Evolutionary conservation across 257 asterid species (phyloP).

Genomic region (Lycium barbarum): DNA sequence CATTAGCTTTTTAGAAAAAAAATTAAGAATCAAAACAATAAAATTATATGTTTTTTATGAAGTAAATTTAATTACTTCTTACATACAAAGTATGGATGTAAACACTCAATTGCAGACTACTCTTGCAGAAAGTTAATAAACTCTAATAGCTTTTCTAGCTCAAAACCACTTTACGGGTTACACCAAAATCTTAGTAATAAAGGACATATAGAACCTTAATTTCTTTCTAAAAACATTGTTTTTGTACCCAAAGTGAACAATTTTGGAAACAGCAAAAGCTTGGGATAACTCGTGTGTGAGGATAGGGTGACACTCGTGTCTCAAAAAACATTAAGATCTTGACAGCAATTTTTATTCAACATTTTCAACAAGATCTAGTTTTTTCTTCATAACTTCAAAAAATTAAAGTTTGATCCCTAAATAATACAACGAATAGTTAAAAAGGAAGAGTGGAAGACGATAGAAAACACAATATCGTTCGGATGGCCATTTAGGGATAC

Average conservation of each 20-base stretch:
- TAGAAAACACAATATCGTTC: neutral
- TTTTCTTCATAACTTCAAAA: neutral
- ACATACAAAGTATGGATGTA: neutral
- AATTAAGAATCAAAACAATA: neutral
- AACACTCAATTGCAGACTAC: neutral
- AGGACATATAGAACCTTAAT: neutral
- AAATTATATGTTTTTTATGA: neutral
- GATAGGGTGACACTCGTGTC: slow-evolving; percentile 3
- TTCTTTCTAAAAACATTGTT: neutral
- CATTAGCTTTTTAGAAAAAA: neutral
- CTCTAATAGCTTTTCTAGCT: neutral
- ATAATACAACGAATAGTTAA: neutral
- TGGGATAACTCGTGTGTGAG: neutral
- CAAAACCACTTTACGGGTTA: neutral
- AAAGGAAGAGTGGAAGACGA: slow-evolving; percentile 2
- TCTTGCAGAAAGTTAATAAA: slow-evolving; percentile 19
- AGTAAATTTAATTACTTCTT: neutral
- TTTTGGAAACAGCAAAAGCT: neutral
- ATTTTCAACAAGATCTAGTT: neutral
- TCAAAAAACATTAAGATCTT: slow-evolving; percentile 13
- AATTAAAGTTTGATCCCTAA: neutral
- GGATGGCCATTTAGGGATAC: neutral
- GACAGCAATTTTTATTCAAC: slow-evolving; percentile 4
- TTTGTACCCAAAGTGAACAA: slow-evolving; percentile 2
- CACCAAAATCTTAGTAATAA: slow-evolving; percentile 8